Conservation (phyloP, 768 basidiomycete species). For the Stropharia rugosoannulata region DNA sequence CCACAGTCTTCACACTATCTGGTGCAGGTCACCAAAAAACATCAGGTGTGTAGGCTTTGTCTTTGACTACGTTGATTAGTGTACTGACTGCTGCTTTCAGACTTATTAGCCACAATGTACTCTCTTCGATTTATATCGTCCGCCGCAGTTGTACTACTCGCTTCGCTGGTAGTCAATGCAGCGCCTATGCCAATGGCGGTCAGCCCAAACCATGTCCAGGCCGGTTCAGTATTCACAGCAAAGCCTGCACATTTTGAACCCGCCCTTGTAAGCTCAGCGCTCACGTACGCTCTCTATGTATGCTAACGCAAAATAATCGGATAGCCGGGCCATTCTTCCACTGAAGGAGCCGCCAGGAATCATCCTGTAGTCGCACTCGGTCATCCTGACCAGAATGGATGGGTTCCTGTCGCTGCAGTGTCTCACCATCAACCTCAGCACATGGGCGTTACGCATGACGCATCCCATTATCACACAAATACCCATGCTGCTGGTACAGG, state of each 20-base stretch:
- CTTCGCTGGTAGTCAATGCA: conserved; percentile 1
- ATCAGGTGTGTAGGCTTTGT: background rate
- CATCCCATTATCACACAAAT: background rate
- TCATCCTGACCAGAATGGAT: background rate
- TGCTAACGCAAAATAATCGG: background rate
- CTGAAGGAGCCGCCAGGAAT: background rate
- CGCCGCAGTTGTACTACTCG: background rate
- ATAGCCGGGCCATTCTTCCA: conserved; percentile 1
- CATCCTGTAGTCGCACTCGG: conserved; percentile 5
- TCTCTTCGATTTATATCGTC: conserved; percentile 3
- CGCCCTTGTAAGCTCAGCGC: background rate
- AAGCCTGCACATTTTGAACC: conserved; percentile 5
- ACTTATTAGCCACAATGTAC: background rate
- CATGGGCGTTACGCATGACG: conserved; percentile 1
- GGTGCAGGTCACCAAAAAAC: conserved; percentile 8
- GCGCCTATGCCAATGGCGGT: background rate
- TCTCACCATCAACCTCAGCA: conserved; percentile 4
- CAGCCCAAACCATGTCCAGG: background rate
- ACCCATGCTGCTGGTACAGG: background rate
- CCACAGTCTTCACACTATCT: background rate
- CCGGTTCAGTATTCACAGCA: background rate
- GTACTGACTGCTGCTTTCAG: background rate
- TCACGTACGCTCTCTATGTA: background rate
- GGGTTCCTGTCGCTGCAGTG: conserved; percentile 4
- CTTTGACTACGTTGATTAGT: background rate